phyloP scores from a whole-genome alignment of 495 filamentous ascomycete genomes.

The Penicillium simplicissimum region DNA sequence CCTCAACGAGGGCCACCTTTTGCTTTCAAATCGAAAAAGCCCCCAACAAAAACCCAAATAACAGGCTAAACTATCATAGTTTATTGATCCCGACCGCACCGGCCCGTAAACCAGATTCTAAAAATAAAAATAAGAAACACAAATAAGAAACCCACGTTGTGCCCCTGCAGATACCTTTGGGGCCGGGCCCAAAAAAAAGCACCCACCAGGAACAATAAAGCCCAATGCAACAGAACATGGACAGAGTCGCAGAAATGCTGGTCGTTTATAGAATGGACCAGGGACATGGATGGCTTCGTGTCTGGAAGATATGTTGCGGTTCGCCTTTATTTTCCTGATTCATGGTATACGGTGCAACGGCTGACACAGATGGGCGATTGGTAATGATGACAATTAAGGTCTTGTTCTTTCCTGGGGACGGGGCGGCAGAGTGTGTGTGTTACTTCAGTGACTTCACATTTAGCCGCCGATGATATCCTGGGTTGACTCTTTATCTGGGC shows the following conservation, averaged over 20 bases:
- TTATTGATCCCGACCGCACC: neutral
- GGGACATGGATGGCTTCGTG: neutral
- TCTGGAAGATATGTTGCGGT: neutral
- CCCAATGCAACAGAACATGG: too few relatives aligned
- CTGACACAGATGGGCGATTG: neutral
- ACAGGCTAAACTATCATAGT: neutral
- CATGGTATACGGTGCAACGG: neutral
- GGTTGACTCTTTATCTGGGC: neutral
- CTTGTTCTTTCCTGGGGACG: neutral
- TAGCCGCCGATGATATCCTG: neutral
- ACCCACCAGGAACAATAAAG: neutral
- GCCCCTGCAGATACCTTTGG: conserved; percentile 15
- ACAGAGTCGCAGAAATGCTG: too few relatives aligned
- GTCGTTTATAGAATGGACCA: neutral
- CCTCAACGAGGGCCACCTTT: neutral
- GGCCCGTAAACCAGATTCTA: conserved; percentile 2
- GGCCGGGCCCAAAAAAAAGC: neutral
- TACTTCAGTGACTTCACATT: neutral
- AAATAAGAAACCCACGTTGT: conserved; percentile 31
- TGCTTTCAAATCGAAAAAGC: neutral
- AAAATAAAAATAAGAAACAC: conserved; percentile 17
- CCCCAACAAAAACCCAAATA: neutral
- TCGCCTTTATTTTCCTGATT: neutral
- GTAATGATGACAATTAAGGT: neutral
- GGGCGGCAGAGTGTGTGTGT: neutral